Conservation (phyloP, 805 yeast species). For the Isabelozyma gotoi region DNA sequence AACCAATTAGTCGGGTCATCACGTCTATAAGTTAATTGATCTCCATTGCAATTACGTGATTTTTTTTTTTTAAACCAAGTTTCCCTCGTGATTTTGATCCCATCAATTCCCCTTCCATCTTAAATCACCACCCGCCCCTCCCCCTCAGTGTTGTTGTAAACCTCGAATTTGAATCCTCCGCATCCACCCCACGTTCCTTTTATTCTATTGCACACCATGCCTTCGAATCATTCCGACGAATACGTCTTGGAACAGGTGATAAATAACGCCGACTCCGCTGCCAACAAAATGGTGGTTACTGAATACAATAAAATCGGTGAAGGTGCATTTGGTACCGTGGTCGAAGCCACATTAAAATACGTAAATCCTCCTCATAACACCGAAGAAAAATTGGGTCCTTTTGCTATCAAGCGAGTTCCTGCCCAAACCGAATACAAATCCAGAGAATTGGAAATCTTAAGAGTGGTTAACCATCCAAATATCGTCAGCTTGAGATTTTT, state of each 20-base stretch:
- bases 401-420: slow-evolving; percentile 80
- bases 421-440: slow-evolving; percentile 86
- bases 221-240: slow-evolving; percentile 19
- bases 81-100: too few species aligned
- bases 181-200: too few species aligned
- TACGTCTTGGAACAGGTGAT: slow-evolving; percentile 49
- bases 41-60: too few species aligned
- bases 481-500: slow-evolving; percentile 68
- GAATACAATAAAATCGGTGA: slow-evolving; percentile 79
- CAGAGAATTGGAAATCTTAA: slow-evolving; percentile 73
- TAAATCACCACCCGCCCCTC: neutral
- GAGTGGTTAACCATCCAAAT: slow-evolving; percentile 78
- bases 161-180: too few species aligned
- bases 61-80: too few species aligned
- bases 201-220: too few species aligned
- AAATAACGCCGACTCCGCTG: slow-evolving; percentile 52
- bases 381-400: slow-evolving; percentile 68
- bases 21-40: neutral
- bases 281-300: slow-evolving; percentile 63
- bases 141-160: neutral
- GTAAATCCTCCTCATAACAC: slow-evolving; percentile 16
- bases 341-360: slow-evolving; percentile 59
- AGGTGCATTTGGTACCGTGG: slow-evolving; percentile 86
- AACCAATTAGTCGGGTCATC: neutral
- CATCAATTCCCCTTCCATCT: neutral